Base-by-base conservation (phyloP, 2,329 filamentous ascomycete genomes). In the Penicillium sp. region DNA sequence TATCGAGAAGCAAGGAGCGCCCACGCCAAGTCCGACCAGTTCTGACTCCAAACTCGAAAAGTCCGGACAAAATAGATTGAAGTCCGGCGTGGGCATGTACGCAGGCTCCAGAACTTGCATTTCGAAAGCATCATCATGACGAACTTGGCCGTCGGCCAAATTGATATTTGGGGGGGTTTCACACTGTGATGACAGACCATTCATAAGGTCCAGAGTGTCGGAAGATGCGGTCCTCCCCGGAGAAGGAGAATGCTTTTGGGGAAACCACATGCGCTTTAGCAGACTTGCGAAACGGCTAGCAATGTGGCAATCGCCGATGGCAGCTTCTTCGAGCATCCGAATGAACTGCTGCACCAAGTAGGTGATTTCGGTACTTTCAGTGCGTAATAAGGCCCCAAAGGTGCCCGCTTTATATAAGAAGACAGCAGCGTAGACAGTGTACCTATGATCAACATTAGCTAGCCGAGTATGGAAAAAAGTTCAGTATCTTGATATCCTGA, bases 381-480 rank as follows among this genome's bases (percentile, higher is more conserved):
- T n/a, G n/a, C n/a, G n/a, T 6, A 21, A 15, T 4, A 59, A 37
- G 3, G 43, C 48, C 4, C 56, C 56, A 7, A 51, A 46, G 3
- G 34, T 40, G 15, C 36, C 13, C 1, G 56, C 49, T 37, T 57
- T 59, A 21, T 57, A 55, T 5, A 57, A 46, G 18, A 57, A 57
- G 0, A 57, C 56, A 1, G 51, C 49, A 2, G 54, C 47, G 9
- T 59, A 54, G 8, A 59, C 42, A 0, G 46, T 46, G 17, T 56
- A 58, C 4, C 49, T 58, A 15, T 24, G 10, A 3, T 23, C 10
- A n/a, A 27, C 7, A 4, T 33, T 26, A 44, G 39, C 32, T 34
- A 33, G 21, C 26, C 29, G 7, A 18, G 32, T 20, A 9, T 27
- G 4, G 30, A 32, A n/a, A 7, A 27, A 13, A 21, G 23, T 44